Evolutionary conservation across 202 grass and related monocot genomes (phyloP).

Genomic region (Cymbopogon flexuosus): DNA sequence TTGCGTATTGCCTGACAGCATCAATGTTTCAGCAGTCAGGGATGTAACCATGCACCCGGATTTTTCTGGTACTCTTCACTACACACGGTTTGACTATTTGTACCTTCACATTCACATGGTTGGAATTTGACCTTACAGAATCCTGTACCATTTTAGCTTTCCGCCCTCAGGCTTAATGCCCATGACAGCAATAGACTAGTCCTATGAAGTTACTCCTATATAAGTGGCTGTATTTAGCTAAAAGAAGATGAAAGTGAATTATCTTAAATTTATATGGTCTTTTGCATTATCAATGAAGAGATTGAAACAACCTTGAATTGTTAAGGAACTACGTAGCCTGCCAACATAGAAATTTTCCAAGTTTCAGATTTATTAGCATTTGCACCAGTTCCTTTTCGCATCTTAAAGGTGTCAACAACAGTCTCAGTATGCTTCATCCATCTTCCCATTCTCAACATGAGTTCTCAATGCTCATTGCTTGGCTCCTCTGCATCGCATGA

Average conservation of each 20-base stretch:
- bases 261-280: not conserved
- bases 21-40: constrained; percentile 56
- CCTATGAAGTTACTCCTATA: not conserved
- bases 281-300: not conserved
- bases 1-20: constrained; percentile 69
- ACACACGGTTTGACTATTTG: not conserved
- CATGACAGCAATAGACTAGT: not conserved
- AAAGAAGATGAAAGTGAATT: not conserved
- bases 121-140: not conserved
- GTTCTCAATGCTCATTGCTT: not conserved
- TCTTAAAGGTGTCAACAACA: not conserved
- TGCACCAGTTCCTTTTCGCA: not conserved
- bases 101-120: constrained; percentile 5
- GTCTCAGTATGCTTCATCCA: not conserved
- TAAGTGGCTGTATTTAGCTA: not conserved
- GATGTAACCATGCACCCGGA: constrained; percentile 41
- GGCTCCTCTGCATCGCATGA: not conserved
- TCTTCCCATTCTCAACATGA: not conserved
- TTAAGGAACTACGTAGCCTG: not conserved
- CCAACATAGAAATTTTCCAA: not conserved
- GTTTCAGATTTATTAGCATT: not conserved
- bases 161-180: not conserved
- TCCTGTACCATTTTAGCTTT: not conserved
- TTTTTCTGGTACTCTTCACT: constrained; percentile 51
- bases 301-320: not conserved